These are phyloP conservation scores for Themeda triandra DNA, from an alignment of 176 grass and related monocot species.

Conservation along the genomic window DNA sequence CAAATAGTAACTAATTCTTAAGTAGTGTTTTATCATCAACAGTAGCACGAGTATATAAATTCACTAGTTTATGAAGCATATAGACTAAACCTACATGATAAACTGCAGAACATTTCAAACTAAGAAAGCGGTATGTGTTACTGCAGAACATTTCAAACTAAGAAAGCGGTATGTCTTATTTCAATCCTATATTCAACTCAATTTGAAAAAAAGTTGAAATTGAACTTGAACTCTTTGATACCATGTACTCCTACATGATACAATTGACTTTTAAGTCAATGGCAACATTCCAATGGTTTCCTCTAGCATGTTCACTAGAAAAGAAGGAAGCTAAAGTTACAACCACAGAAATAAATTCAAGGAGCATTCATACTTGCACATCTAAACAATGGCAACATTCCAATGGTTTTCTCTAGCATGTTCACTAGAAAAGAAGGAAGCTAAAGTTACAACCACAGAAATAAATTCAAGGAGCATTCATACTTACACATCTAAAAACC, in stretches of 20 bases:
- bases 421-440: not conserved
- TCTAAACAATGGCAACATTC: too few species aligned
- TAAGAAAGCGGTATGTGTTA: too few species aligned
- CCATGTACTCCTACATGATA: not conserved
- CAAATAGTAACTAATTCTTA: not conserved
- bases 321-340: slow-evolving; percentile 8
- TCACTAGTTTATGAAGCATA: not conserved
- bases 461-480: slow-evolving; percentile 24
- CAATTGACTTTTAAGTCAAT: not conserved
- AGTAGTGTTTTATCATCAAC: not conserved
- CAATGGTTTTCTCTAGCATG: not conserved
- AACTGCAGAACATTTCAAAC: not conserved
- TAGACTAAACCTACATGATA: not conserved
- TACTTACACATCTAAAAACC: slow-evolving; percentile 87
- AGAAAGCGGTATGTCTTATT: not conserved
- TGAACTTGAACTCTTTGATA: not conserved
- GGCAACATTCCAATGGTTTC: not conserved
- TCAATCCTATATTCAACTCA: not conserved
- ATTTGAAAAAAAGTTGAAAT: not conserved
- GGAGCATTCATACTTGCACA: slow-evolving; percentile 54
- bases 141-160: not conserved
- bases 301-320: not conserved
- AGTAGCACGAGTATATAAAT: slow-evolving; percentile 5
- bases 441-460: slow-evolving; percentile 10
- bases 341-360: slow-evolving; percentile 21